Conservation (phyloP, 495 filamentous ascomycete genomes). For the Cercophora scortea region DNA sequence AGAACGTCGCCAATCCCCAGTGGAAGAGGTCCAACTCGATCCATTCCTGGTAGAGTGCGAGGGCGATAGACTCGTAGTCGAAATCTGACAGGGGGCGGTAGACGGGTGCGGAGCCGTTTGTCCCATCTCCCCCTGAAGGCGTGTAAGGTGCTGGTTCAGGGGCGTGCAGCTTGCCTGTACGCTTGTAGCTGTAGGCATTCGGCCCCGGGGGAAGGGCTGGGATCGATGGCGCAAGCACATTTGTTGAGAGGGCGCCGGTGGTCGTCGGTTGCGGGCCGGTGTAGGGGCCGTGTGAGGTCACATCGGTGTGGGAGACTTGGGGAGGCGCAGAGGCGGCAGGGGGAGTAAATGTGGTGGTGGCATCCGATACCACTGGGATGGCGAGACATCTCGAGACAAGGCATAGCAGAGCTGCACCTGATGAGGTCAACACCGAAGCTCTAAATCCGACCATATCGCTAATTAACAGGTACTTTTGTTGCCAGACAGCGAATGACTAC, state of each 20-base stretch:
- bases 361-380: slow-evolving; percentile 26
- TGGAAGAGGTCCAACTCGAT: slow-evolving; percentile 87
- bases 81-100: slow-evolving; percentile 68
- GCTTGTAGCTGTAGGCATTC: slow-evolving; percentile 54
- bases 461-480: too few species aligned
- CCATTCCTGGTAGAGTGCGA: slow-evolving; percentile 75
- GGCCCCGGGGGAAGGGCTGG: slow-evolving; percentile 37
- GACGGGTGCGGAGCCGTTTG: slow-evolving; percentile 67
- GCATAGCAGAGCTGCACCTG: slow-evolving; percentile 13
- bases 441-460: slow-evolving; percentile 8
- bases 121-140: slow-evolving; percentile 69
- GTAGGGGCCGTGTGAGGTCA: slow-evolving; percentile 48
- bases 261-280: slow-evolving; percentile 51
- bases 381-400: slow-evolving; percentile 11
- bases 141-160: slow-evolving; percentile 64
- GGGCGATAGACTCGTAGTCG: slow-evolving; percentile 62
- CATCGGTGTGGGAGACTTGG: slow-evolving; percentile 24
- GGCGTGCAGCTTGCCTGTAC: slow-evolving; percentile 58
- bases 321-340: slow-evolving; percentile 13
- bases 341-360: slow-evolving; percentile 26
- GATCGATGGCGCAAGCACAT: slow-evolving; percentile 41
- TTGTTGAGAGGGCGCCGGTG: slow-evolving; percentile 48
- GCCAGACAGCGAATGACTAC: too few species aligned
- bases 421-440: neutral
- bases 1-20: slow-evolving; percentile 65